Evolutionary conservation across 495 filamentous ascomycete genomes (phyloP).

Genomic region (Xylaria sp.): DNA sequence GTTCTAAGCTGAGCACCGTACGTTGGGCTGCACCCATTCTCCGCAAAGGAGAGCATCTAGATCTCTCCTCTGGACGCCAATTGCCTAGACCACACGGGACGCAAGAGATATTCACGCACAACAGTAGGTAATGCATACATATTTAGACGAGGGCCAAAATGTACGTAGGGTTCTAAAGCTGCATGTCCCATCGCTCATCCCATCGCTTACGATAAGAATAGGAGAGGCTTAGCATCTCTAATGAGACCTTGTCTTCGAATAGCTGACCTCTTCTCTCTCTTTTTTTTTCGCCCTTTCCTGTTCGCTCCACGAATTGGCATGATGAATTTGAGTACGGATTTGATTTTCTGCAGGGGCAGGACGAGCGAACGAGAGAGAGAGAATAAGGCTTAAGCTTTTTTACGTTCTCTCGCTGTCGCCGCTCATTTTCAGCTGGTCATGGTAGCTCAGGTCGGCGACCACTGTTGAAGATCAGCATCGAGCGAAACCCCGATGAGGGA

Average conservation of each 20-base stretch:
- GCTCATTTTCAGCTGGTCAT: constrained; percentile 30
- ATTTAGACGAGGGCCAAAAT: constrained; percentile 2
- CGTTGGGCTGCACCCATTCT: neutral
- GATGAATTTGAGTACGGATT: neutral
- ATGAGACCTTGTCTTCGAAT: constrained; percentile 22
- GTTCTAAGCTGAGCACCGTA: constrained; percentile 15
- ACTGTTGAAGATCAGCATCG: constrained; percentile 39
- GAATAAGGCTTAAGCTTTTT: neutral
- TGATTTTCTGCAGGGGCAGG: no score
- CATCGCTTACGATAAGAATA: constrained; percentile 15
- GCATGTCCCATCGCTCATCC: neutral
- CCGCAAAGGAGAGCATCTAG: constrained; percentile 11
- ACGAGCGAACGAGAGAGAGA: no score
- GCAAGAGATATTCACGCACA: constrained; percentile 2
- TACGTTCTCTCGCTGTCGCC: neutral
- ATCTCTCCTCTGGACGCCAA: neutral
- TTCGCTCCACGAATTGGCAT: neutral
- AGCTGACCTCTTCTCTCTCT: neutral
- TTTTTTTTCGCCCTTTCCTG: neutral
- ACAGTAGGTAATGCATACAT: neutral
- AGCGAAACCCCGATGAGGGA: constrained; percentile 32
- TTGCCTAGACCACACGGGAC: neutral
- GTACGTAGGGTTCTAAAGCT: constrained; percentile 11
- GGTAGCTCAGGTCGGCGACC: constrained; percentile 45
- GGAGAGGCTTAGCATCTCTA: constrained; percentile 16